Conservation (phyloP, 495 filamentous ascomycete genomes). For the Xylaria grammica region DNA sequence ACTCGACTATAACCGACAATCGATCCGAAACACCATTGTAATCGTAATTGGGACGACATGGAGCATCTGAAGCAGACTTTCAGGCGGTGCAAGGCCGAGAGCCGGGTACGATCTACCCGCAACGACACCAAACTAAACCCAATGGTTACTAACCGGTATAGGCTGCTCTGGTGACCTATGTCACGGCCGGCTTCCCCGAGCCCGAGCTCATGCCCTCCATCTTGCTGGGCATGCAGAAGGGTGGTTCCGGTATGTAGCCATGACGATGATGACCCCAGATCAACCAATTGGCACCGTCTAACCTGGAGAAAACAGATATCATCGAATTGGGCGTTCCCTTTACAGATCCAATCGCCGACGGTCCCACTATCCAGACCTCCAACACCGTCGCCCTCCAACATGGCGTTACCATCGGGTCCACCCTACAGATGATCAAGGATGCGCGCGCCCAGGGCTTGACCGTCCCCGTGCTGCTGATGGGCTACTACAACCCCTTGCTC, state of each 20-base stretch:
- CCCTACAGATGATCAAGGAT: conserved; percentile 78
- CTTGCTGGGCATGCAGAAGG: conserved; percentile 86
- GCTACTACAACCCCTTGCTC: conserved; percentile 96
- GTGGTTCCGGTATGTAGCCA: conserved; percentile 76
- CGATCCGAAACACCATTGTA: conserved; percentile 14
- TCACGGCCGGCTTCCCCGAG: conserved; percentile 93
- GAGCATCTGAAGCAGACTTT: conserved; percentile 88
- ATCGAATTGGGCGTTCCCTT: conserved; percentile 92
- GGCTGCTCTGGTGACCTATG: conserved; percentile 91
- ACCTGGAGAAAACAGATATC: conserved; percentile 57
- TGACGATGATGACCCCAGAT: background rate
- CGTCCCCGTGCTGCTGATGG: conserved; percentile 91
- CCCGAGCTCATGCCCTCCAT: conserved; percentile 80
- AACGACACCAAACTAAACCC: background rate
- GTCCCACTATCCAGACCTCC: conserved; percentile 89
- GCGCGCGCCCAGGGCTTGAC: conserved; percentile 76
- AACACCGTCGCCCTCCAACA: conserved; percentile 88
- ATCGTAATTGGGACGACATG: conserved; percentile 43
- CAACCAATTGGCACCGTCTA: conserved; percentile 7
- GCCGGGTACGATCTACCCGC: conserved; percentile 53
- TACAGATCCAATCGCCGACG: conserved; percentile 96
- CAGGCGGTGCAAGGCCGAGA: conserved; percentile 80
- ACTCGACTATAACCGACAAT: no score
- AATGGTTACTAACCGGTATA: no score
- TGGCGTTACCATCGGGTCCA: conserved; percentile 79